Base-by-base conservation (phyloP, 1,139 yeast species). In the Insectozyma bohioensis region DNA sequence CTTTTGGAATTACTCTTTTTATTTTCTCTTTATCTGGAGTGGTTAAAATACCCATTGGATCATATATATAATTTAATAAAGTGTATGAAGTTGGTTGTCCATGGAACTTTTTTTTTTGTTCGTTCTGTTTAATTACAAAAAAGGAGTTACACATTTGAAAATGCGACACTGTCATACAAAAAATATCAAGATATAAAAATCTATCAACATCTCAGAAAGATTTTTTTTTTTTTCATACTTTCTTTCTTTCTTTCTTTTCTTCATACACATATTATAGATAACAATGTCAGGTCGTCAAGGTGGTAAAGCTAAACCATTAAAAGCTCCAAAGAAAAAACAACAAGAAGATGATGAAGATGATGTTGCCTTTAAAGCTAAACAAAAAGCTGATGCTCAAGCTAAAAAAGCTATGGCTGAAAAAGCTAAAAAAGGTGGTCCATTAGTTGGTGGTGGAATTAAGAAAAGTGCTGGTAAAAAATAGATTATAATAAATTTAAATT, bases 391-490 rank as follows among this genome's bases (percentile, higher is more conserved):
- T 46, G 95, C 92, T 48, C 86, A 84, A 55, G 95, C 96, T 26
- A 81, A 80, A 63, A 88, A 90, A 67, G 95, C 84, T 37, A 75
- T 90, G 83, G 90, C 94, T 44, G 78, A 82, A 36, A 81, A 85
- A 63, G 94, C 95, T 40, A 71, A 85, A 52, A 78, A 84, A 54
- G 95, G 95, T 45, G 95, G 95, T 34, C 96, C 96, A 30, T 66
- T 90, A 49, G 80, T 80, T 36, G 90, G 95, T 40, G 96, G 96
- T 36, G 97, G 97, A 42, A 88, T 90, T 68, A 90, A 90, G 76
- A 90, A 90, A 79, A 83, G 82, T 49, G 81, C 78, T 42, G 78
- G 78, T 12, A 6, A 21, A 21, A 19, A 19, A 19, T 6, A 19
- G n/a, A 9, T 6, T 19, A 5, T 6, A 19, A 19, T 6, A 19